phyloP scores from a whole-genome alignment of 208 protist species.

The Trypanosoma mega region DNA sequence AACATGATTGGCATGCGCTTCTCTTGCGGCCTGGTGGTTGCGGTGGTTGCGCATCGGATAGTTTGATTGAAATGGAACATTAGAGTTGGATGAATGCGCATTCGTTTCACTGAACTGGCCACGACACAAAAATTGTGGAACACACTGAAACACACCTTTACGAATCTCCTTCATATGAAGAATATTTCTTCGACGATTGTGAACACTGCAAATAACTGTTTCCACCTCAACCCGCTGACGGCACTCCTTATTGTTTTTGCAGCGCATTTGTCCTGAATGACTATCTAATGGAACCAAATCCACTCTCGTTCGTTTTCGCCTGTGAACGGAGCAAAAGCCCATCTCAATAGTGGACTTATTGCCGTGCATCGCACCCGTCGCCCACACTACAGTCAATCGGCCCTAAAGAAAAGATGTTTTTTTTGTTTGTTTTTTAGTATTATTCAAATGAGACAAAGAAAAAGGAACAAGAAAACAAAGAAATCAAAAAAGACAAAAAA shows the following conservation, averaged over 20 bases:
- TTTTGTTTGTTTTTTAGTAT: no score
- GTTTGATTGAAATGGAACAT: background rate
- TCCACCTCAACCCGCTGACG: conserved; percentile 31
- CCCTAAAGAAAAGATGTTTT: no score
- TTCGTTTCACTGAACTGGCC: conserved; percentile 25
- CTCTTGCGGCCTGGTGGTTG: conserved; percentile 21
- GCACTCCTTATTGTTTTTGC: conserved; percentile 67
- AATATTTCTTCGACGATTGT: conserved; percentile 59
- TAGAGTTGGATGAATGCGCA: background rate
- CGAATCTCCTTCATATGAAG: conserved; percentile 74
- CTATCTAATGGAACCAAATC: conserved; percentile 70
- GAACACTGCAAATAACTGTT: conserved; percentile 57
- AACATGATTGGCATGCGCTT: background rate
- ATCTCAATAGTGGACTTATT: conserved; percentile 43
- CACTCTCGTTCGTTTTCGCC: conserved; percentile 38
- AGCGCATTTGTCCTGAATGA: conserved; percentile 58
- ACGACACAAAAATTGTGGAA: conserved; percentile 51
- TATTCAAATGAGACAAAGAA: background rate
- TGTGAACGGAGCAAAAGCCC: conserved; percentile 72
- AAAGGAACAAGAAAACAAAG: conserved; percentile 8
- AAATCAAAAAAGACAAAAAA: conserved; percentile 22
- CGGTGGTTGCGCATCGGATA: conserved; percentile 16
- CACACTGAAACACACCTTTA: conserved; percentile 69
- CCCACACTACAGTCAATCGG: no score
- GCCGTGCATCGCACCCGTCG: conserved; percentile 10